These are phyloP conservation scores for Trichoderma hamatum DNA, from an alignment of 2,329 filamentous ascomycete genomes.

Conservation along the genomic window DNA sequence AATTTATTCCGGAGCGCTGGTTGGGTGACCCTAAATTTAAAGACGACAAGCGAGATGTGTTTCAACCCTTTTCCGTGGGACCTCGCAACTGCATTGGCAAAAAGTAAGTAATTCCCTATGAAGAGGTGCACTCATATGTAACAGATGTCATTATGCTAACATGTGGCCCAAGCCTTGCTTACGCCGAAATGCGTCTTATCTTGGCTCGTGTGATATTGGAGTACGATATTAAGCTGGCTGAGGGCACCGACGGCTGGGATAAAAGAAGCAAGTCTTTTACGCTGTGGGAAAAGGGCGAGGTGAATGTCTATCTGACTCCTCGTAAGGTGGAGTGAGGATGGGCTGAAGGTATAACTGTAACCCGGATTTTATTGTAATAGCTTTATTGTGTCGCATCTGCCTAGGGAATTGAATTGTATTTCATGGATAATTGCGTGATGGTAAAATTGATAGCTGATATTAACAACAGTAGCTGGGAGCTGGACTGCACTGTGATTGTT, in stretches of 20 bases:
- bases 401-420: not conserved
- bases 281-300: constrained; percentile 25
- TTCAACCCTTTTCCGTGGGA: constrained; percentile 39
- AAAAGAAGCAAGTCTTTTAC: constrained; percentile 7
- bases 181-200: constrained; percentile 38
- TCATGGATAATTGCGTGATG: not conserved
- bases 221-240: constrained; percentile 37
- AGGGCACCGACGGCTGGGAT: constrained; percentile 25
- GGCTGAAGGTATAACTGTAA: not conserved
- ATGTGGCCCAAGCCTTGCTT: constrained; percentile 34
- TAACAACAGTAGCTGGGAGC: not conserved
- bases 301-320: constrained; percentile 22
- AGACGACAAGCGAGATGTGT: constrained; percentile 32
- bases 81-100: constrained; percentile 40
- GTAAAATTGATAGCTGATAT: not conserved
- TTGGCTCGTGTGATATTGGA: constrained; percentile 35
- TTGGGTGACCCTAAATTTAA: constrained; percentile 32
- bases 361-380: not conserved
- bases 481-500: not conserved
- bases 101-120: constrained; percentile 33
- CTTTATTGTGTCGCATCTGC: not conserved
- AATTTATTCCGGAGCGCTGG: constrained; percentile 46
- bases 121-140: not conserved
- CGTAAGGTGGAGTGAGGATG: constrained; percentile 3
- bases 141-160: not conserved